Evolutionary conservation across 305 asterid genomes (phyloP).

Genomic region (Coffea humblotiana): DNA sequence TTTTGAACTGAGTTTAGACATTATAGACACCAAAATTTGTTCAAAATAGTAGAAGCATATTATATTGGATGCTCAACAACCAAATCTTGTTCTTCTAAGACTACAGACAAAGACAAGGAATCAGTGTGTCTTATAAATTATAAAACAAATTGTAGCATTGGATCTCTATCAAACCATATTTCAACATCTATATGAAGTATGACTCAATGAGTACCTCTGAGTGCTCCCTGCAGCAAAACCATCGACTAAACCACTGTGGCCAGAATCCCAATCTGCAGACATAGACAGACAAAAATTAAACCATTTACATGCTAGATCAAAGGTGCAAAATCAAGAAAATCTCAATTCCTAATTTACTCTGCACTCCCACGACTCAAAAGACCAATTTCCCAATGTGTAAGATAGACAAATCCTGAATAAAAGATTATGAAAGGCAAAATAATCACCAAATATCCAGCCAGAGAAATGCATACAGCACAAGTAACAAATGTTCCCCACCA

Average conservation of each 20-base stretch:
- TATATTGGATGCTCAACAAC: not conserved
- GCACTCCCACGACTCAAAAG: not conserved
- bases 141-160: too few species aligned
- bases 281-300: not conserved
- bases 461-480: not conserved
- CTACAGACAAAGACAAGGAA: not conserved
- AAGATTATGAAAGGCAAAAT: not conserved
- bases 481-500: too few species aligned
- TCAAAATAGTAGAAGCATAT: not conserved
- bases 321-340: not conserved
- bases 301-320: not conserved
- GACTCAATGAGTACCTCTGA: constrained; percentile 54
- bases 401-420: not conserved
- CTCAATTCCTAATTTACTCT: not conserved
- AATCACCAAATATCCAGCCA: not conserved
- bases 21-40: not conserved
- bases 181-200: not conserved
- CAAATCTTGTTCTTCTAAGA: not conserved
- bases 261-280: constrained; percentile 85
- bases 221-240: constrained; percentile 52
- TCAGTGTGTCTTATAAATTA: not conserved
- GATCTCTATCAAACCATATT: not conserved
- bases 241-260: constrained; percentile 68
- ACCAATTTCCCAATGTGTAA: not conserved
- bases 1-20: not conserved